These are phyloP conservation scores for Neocatenulostroma microsporum DNA, from an alignment of 2,329 filamentous ascomycete genomes.

Conservation along the genomic window DNA sequence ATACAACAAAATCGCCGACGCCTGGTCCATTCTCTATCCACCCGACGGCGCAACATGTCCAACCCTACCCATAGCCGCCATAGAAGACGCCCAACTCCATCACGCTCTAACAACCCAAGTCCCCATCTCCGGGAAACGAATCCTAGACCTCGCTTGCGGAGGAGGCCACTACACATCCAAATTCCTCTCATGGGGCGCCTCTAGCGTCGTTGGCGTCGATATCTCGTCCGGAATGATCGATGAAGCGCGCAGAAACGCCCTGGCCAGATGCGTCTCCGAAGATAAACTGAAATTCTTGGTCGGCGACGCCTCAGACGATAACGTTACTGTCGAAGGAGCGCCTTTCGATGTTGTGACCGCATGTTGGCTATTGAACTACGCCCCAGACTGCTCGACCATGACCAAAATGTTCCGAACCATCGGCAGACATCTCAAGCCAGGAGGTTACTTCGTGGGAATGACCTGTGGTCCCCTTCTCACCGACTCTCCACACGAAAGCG, in stretches of 20 bases:
- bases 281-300: not conserved
- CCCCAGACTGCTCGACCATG: not conserved
- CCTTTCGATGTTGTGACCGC: conserved; percentile 4
- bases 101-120: not conserved
- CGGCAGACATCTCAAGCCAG: not conserved
- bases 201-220: conserved; percentile 1
- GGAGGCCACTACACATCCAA: not conserved
- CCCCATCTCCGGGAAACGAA: not conserved
- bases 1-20: conserved; percentile 2
- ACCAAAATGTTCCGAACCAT: conserved; percentile 1
- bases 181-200: not conserved
- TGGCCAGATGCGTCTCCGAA: too few species aligned
- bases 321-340: not conserved
- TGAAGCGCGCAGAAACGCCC: too few species aligned
- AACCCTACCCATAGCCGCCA: not conserved
- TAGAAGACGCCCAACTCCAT: conserved; percentile 1
- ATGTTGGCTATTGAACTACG: conserved; percentile 5
- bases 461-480: not conserved
- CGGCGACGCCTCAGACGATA: not conserved
- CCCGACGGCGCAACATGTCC: not conserved
- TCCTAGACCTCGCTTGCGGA: conserved; percentile 4
- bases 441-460: conserved; percentile 3
- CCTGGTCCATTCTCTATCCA: not conserved
- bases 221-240: conserved; percentile 2
- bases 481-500: too few species aligned